Evolutionary conservation across 179 eudicot genomes (phyloP).

Genomic region (Carnegiea gigantea): DNA sequence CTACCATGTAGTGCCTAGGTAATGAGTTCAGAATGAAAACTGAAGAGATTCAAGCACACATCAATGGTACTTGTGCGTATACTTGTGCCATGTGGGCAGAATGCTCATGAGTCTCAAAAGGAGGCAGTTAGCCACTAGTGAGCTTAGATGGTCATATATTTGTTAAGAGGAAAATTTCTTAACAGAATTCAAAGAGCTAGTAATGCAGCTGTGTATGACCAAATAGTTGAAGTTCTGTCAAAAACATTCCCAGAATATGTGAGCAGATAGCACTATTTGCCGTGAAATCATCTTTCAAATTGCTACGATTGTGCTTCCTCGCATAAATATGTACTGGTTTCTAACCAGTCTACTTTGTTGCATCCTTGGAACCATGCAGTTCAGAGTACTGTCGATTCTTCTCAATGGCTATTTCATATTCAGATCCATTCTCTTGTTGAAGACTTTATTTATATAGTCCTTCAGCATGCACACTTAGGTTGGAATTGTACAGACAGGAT

Average conservation of each 20-base stretch:
- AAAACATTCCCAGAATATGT: background rate
- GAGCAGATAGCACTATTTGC: background rate
- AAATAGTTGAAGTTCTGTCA: background rate
- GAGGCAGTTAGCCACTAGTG: background rate
- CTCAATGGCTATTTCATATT: background rate
- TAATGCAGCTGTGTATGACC: background rate
- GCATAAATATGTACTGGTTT: background rate
- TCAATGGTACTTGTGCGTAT: background rate
- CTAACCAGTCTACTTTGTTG: background rate
- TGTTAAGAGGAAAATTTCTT: background rate
- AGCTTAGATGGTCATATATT: background rate
- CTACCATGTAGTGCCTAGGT: background rate
- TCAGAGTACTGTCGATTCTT: background rate
- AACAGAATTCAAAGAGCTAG: background rate
- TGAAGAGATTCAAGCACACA: background rate
- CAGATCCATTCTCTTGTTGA: background rate
- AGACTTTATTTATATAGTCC: background rate
- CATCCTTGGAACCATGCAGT: background rate
- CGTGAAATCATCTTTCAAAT: background rate
- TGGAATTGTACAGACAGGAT: background rate
- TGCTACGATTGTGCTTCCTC: background rate
- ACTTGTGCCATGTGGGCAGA: background rate
- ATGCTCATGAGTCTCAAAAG: background rate
- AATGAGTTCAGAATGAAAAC: constrained; percentile 3
- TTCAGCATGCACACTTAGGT: background rate